Base-by-base conservation (phyloP, 1,284 basidiomycete genomes). In the Fistulina hepatica region DNA sequence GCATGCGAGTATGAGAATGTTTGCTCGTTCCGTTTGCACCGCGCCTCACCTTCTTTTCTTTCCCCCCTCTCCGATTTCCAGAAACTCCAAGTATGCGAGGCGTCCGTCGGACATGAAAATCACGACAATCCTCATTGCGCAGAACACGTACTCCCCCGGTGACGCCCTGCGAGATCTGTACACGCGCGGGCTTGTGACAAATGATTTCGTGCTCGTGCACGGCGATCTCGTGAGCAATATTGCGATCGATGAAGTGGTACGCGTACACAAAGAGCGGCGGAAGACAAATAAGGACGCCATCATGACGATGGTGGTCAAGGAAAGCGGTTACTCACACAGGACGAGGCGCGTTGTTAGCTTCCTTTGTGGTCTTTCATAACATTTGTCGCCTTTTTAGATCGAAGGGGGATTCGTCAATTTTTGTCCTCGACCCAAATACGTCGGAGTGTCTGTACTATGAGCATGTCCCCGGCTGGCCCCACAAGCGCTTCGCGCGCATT, bases 121-220 rank as follows among this genome's bases (percentile, higher is more conserved):
- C 46, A 76, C 83, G 31, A 84, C 90, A 39, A 82, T 95, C 45
- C 71, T 91, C 49, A 90, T 85, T 13, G 81, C 86, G 39, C 82
- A 81, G 55, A 81, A 88, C 52, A 92, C 91, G 2, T 83, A 81
- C 57, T 91, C 91, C 2, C 81, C 89, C 0, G 94, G 95, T 10
- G 95, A 98, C 58, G 92, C 92, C 21, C 79, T 99, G 71, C 81
- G 95, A 44, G 93, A 98, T 59, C 81, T 97, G 48, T 97, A 98
- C 63, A 85, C 83, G 36, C 85, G 88, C 39, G 81, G 91, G 49
- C 74, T 98, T 51, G 82, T 98, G 51, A 88, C 89, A 20, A 76
- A 76, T 42, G 93, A 98, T 55, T 97, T 94, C 61, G 76, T 97
- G 33, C 81, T 99, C 46, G 84, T 97, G 45, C 85, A 83, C 54